Conservation (phyloP, 352 stramenopile species). For the Globisporangium cylindrosporum region DNA sequence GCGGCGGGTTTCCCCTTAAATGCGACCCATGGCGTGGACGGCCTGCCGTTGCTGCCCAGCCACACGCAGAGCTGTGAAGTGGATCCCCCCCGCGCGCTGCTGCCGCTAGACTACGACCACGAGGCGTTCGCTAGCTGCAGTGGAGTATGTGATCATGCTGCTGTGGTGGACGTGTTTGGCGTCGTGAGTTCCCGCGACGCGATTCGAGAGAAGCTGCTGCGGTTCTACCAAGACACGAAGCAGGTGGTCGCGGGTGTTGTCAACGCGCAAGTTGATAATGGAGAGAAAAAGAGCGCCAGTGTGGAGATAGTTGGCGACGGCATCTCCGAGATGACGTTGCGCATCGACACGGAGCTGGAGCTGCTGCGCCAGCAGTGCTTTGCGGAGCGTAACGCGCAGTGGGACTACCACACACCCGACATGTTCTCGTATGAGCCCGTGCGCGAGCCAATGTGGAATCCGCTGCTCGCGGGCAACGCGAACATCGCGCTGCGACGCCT, state of each 20-base stretch:
- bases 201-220: slow-evolving; percentile 43
- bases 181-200: slow-evolving; percentile 21
- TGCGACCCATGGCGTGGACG: slow-evolving; percentile 15
- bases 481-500: slow-evolving; percentile 36
- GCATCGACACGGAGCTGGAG: slow-evolving; percentile 76
- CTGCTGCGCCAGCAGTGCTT: slow-evolving; percentile 72
- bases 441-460: slow-evolving; percentile 31
- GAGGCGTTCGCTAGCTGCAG: neutral
- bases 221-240: slow-evolving; percentile 36
- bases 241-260: slow-evolving; percentile 17
- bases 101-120: neutral
- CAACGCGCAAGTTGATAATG: neutral
- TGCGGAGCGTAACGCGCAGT: slow-evolving; percentile 67
- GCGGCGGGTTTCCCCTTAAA: neutral
- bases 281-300: neutral
- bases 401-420: slow-evolving; percentile 50
- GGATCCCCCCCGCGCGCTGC: slow-evolving; percentile 7
- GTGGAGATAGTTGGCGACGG: slow-evolving; percentile 16
- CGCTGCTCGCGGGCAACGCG: slow-evolving; percentile 33
- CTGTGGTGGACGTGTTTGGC: slow-evolving; percentile 30
- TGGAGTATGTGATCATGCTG: neutral
- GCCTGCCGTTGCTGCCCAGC: slow-evolving; percentile 30
- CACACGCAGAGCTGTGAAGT: slow-evolving; percentile 17
- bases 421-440: slow-evolving; percentile 36
- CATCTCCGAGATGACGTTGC: slow-evolving; percentile 60